phyloP scores from a whole-genome alignment of 1,139 yeast species.

The Debaryomyces coudertii region DNA sequence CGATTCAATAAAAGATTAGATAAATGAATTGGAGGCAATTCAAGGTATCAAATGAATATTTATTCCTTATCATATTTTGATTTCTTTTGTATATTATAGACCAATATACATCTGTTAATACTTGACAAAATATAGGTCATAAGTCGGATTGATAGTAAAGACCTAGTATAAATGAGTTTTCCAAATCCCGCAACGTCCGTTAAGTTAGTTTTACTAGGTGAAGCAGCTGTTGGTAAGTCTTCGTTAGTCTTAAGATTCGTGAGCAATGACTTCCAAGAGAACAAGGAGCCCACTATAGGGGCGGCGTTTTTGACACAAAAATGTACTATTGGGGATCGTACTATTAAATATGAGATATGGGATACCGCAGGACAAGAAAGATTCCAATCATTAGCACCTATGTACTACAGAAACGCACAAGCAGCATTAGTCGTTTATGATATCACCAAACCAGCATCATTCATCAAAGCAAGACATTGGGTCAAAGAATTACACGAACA shows the following conservation, averaged over 20 bases:
- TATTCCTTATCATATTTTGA: slow-evolving; percentile 1
- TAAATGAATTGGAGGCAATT: slow-evolving; percentile 3
- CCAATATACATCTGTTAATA: neutral
- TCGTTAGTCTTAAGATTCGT: slow-evolving; percentile 92
- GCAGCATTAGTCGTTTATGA: slow-evolving; percentile 97
- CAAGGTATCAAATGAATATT: neutral
- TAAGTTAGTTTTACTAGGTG: slow-evolving; percentile 88
- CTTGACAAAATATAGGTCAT: neutral
- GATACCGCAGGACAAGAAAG: slow-evolving; percentile 99
- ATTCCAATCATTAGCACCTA: slow-evolving; percentile 94
- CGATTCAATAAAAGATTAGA: slow-evolving; percentile 4
- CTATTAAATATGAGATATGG: slow-evolving; percentile 97
- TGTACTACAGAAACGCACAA: slow-evolving; percentile 98
- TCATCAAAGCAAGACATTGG: slow-evolving; percentile 99
- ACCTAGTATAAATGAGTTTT: slow-evolving; percentile 29
- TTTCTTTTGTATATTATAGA: neutral
- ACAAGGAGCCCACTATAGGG: slow-evolving; percentile 96
- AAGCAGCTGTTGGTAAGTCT: slow-evolving; percentile 98
- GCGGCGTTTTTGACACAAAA: slow-evolving; percentile 97
- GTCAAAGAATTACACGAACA: slow-evolving; percentile 95
- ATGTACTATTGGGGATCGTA: slow-evolving; percentile 86
- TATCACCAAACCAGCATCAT: slow-evolving; percentile 94
- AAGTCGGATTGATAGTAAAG: neutral
- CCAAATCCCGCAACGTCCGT: slow-evolving; percentile 69
- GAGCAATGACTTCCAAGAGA: slow-evolving; percentile 94